These are phyloP conservation scores for Opeltia flavorubescens DNA, from an alignment of 495 filamentous ascomycete genomes.

Conservation along the genomic window DNA sequence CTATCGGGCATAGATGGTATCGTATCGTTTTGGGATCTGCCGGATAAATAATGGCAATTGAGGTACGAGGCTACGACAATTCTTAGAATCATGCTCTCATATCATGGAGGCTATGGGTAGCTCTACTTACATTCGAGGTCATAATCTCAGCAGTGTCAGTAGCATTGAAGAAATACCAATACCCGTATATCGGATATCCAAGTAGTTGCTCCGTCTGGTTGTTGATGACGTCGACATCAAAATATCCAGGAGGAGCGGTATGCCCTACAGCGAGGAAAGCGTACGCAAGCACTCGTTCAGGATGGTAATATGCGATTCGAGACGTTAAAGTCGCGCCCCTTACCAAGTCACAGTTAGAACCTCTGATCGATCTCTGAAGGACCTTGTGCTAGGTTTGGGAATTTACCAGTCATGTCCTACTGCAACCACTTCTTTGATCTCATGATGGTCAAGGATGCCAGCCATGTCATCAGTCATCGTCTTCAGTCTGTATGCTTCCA, in stretches of 20 bases:
- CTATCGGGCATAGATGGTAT: conserved; percentile 14
- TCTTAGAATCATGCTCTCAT: not conserved
- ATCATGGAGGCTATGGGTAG: not conserved
- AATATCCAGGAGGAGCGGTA: conserved; percentile 11
- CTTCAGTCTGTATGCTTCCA: conserved; percentile 20
- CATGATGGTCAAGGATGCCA: conserved; percentile 18
- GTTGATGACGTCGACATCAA: conserved; percentile 18
- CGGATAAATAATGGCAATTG: conserved; percentile 20
- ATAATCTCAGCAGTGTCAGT: conserved; percentile 14
- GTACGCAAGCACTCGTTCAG: conserved; percentile 14
- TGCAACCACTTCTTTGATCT: conserved; percentile 14
- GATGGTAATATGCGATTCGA: conserved; percentile 19
- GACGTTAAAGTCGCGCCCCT: conserved; percentile 21
- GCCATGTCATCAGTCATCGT: conserved; percentile 20
- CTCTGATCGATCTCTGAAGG: not conserved
- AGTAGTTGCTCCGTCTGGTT: conserved; percentile 12
- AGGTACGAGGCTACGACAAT: conserved; percentile 13
- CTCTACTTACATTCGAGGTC: conserved; percentile 18
- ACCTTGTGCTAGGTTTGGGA: no score
- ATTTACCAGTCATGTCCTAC: conserved; percentile 27
- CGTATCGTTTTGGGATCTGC: conserved; percentile 11
- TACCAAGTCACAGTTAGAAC: not conserved
- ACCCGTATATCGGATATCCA: conserved; percentile 20
- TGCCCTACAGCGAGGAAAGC: conserved; percentile 20
- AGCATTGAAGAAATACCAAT: conserved; percentile 18